Percentiles rank a stretch among this genome's conserved stretches.
phyloP scores from a whole-genome alignment of 305 asterid genomes.

The Fraxinus xanthoxyloides region DNA sequence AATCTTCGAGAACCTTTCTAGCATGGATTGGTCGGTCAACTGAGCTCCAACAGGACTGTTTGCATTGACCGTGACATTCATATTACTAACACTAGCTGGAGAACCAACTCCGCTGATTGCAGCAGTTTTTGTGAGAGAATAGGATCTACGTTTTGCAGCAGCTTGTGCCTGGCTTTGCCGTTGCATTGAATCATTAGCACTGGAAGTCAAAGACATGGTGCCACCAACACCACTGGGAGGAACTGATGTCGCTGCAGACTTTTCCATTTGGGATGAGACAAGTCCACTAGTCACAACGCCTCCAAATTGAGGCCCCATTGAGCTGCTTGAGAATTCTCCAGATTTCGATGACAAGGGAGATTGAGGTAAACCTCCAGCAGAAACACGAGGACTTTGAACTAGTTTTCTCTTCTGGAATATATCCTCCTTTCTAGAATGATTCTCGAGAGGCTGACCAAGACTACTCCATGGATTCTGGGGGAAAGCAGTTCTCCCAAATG shows the following conservation, averaged over 20 bases:
- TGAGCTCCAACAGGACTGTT: constrained; percentile 80
- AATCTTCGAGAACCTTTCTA: constrained; percentile 84
- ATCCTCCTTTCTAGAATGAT: constrained; percentile 70
- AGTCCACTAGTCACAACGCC: constrained; percentile 67
- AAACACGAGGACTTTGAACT: constrained; percentile 86
- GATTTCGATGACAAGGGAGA: constrained; percentile 97
- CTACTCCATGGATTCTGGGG: constrained; percentile 78
- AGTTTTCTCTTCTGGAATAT: constrained; percentile 74
- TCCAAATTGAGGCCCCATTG: constrained; percentile 83
- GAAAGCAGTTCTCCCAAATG: constrained; percentile 58
- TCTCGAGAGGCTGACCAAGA: constrained; percentile 67
- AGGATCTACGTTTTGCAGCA: constrained; percentile 70
- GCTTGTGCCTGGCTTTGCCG: constrained; percentile 77
- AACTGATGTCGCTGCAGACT: constrained; percentile 64
- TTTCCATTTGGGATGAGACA: constrained; percentile 72
- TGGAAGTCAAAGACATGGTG: constrained; percentile 57
- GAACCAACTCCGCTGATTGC: constrained; percentile 85
- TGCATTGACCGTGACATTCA: constrained; percentile 61
- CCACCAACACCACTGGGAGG: constrained; percentile 60
- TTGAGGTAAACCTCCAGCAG: constrained; percentile 91
- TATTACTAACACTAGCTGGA: constrained; percentile 85
- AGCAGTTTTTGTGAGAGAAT: constrained; percentile 74
- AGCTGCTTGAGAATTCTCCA: constrained; percentile 93
- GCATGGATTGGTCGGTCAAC: constrained; percentile 59
- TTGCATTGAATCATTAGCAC: constrained; percentile 75